Evolutionary conservation across 495 filamentous ascomycete species (phyloP).

Genomic region (Hypoxylon crocopeplum): DNA sequence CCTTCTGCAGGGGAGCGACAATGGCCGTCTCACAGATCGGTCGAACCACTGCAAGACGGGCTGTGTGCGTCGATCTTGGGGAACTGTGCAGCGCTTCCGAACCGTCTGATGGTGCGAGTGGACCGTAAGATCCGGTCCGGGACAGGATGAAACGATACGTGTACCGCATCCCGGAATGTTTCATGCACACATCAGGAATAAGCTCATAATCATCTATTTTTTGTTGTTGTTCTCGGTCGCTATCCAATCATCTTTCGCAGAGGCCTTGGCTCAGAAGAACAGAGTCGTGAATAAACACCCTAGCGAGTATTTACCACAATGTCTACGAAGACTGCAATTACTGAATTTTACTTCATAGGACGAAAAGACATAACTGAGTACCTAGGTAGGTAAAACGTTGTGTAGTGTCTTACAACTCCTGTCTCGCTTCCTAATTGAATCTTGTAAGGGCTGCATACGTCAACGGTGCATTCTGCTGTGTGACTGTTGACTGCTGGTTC

Average conservation of each 20-base stretch:
- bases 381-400: background rate
- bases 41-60: constrained; percentile 10
- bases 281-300: too few relatives aligned
- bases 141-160: constrained; percentile 33
- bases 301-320: too few relatives aligned
- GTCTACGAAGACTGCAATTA: too few relatives aligned
- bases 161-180: constrained; percentile 36
- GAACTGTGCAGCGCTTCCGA: constrained; percentile 30
- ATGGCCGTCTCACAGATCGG: constrained; percentile 29
- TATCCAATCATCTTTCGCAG: constrained; percentile 2
- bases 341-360: too few relatives aligned
- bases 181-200: constrained; percentile 17
- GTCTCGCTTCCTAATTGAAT: constrained; percentile 14
- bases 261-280: too few relatives aligned
- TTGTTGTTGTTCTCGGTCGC: too few relatives aligned
- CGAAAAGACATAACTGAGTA: too few relatives aligned
- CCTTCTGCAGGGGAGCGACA: constrained; percentile 16
- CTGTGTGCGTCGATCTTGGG: constrained; percentile 27
- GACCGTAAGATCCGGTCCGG: constrained; percentile 34
- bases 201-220: too few relatives aligned
- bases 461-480: constrained; percentile 20
- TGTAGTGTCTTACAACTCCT: constrained; percentile 4
- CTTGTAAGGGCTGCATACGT: constrained; percentile 23
- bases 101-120: constrained; percentile 33
- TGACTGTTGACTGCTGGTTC: constrained; percentile 1